A percentile compares a stretch with the other conserved stretches of the same genome.
Evolutionary conservation across 352 stramenopile species (phyloP).

Genomic region (Peronospora farinosa): DNA sequence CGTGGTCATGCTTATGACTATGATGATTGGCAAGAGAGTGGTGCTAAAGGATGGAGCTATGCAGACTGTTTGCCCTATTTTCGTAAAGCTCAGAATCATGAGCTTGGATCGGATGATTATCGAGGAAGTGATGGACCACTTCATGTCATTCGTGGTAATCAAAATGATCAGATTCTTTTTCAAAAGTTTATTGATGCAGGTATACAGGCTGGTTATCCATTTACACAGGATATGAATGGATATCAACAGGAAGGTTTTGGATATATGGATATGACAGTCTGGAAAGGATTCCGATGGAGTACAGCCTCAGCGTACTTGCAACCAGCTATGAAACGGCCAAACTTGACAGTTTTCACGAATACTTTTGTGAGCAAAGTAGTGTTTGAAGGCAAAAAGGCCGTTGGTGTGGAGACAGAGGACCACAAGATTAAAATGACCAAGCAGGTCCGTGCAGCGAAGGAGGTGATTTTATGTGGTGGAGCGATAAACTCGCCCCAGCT

Average conservation of each 20-base stretch:
- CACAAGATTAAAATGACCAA: slow-evolving; percentile 47
- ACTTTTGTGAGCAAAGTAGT: slow-evolving; percentile 81
- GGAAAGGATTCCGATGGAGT: slow-evolving; percentile 78
- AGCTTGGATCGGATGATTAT: slow-evolving; percentile 72
- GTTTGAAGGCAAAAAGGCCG: slow-evolving; percentile 72
- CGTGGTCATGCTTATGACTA: slow-evolving; percentile 85
- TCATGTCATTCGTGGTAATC: slow-evolving; percentile 67
- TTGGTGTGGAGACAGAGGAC: slow-evolving; percentile 68
- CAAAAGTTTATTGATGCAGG: slow-evolving; percentile 86
- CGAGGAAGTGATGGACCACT: slow-evolving; percentile 77
- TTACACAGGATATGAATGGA: slow-evolving; percentile 87
- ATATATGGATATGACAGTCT: slow-evolving; percentile 87
- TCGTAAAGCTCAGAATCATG: slow-evolving; percentile 75
- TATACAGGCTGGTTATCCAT: slow-evolving; percentile 78
- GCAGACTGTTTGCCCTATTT: slow-evolving; percentile 86
- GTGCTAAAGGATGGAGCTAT: slow-evolving; percentile 80
- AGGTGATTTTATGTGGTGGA: slow-evolving; percentile 83
- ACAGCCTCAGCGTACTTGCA: slow-evolving; percentile 69
- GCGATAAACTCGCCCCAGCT: slow-evolving; percentile 87
- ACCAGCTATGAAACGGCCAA: slow-evolving; percentile 55
- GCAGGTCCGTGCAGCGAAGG: slow-evolving; percentile 65
- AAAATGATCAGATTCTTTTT: slow-evolving; percentile 82
- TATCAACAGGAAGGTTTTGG: slow-evolving; percentile 87
- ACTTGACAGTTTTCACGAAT: slow-evolving; percentile 74
- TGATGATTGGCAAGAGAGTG: slow-evolving; percentile 73